Base-by-base conservation (phyloP, 2,329 filamentous ascomycete species). In the Thielaviopsis punctulata region DNA sequence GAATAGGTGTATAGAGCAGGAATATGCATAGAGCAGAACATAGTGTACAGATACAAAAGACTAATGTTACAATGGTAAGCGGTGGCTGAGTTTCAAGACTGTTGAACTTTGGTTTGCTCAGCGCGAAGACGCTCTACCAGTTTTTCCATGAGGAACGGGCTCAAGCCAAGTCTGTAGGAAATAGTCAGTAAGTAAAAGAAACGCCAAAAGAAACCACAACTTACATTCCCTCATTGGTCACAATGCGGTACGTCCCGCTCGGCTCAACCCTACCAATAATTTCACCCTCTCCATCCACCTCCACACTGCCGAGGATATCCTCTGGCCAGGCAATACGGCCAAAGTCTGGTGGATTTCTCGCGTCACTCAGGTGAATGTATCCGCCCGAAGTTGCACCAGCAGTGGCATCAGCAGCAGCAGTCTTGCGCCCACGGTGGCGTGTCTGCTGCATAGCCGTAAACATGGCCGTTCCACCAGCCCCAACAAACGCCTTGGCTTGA, bases 261-360 rank as follows among this genome's bases (percentile, higher is more conserved):
- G 71, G 67, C 62, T 79, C 71, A 57, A 76, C 75, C 56, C 70
- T 72, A 21, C 77, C 76, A 23, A 80, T 66, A 49, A 82, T 73
- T 24, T 72, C 61, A 0, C 80, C 80, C 6, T 65, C 57, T 1
- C 68, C 69, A 60, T 82, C 70, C 4, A 84, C 80, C 60, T 82
- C 75, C 41, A 84, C 70, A 57, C 79, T 83, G 36, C 80, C 80
- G 51, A 84, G 67, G 36, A 84, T 84, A 59, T 84, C 80, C 59
- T 84, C 80, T 1, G 80, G 79, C 70, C 76, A 82, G 2, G 80
- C 78, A 60, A 84, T 83, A 50, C 80, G 66, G 15, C 80, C 80
- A 68, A 73, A 84, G 59, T 82, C 79, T 0, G 78, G 79, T 2
- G 79, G 77, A 49, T 80, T 81, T 51, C 80, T 67, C 51, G 68